Evolutionary conservation across 257 asterid genomes (phyloP), one percentile per base, ranked within the genome.

Genomic region (Solanum etuberosum): DNA sequence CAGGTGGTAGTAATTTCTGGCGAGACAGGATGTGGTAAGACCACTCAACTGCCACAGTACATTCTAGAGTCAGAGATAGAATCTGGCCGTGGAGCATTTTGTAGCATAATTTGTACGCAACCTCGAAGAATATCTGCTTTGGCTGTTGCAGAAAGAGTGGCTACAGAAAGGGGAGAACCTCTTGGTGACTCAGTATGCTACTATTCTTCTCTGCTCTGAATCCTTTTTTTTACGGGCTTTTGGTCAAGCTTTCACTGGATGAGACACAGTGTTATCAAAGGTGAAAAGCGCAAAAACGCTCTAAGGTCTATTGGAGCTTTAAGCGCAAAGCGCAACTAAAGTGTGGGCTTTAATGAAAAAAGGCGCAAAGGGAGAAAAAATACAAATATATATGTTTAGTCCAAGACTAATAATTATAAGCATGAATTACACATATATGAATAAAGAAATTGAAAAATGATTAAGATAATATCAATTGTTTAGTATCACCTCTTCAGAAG

Each of bases 11-110:
- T 97, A 86, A 93, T 97, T 89, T 97, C 99, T 87, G 99, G 99
- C 71, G 99, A 97, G 93, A 97, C 99, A 82, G 99, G 99, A 89
- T 97, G 99, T 87, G 99, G 99, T 90, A 97, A 97, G 92, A 97
- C 99, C 87, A 97, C 99, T 46, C 99, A 97, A 90, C 98, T 97
- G 86, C 99, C 99, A 86, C 99, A 97, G 86, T 97, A 94, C 87
- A 93, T 97, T 87, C 90, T 97, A 88, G 99, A 97, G 94, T 94
- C 99, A 20, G 98, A 95, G 89, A 92, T 96, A 89, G 99, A 97
- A 90, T 94, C 99, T 91, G 99, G 99, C 70, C 96, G 99, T 85
- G 99, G 99, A 88, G 99, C 99, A 77, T 97, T 97, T 89, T 95
- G 99, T 91, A 95, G 92, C 94, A 95, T 97, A 89, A 94, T 97